A percentile compares a stretch with the other conserved stretches of the same genome.
phyloP scores from a whole-genome alignment of 768 basidiomycete genomes.

The Leccinum olivaceopallidum region DNA sequence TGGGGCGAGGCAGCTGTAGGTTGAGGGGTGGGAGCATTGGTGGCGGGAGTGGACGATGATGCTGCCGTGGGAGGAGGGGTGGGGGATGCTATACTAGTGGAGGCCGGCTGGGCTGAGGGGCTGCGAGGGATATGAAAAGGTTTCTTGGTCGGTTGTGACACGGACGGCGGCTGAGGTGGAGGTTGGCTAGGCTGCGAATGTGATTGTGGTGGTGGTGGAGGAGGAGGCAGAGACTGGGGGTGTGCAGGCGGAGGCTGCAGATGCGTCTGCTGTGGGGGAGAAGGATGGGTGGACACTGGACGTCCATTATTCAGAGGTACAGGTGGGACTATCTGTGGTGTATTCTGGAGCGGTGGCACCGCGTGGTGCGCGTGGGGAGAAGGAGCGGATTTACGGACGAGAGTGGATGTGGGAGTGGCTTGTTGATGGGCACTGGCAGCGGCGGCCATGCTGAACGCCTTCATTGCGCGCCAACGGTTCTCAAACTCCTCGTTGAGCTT shows the following conservation, averaged over 20 bases:
- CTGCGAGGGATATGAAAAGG: slow-evolving; percentile 21
- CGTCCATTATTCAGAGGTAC: slow-evolving; percentile 29
- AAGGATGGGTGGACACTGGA: slow-evolving; percentile 32
- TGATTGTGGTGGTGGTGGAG: slow-evolving; percentile 1
- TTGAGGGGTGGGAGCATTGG: slow-evolving; percentile 41
- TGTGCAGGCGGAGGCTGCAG: slow-evolving; percentile 11
- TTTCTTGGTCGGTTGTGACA: slow-evolving; percentile 20
- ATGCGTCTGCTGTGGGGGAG: slow-evolving; percentile 13
- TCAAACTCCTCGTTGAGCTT: slow-evolving; percentile 43
- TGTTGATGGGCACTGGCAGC: slow-evolving; percentile 10
- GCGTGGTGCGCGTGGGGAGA: slow-evolving; percentile 10
- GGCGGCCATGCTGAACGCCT: slow-evolving; percentile 10
- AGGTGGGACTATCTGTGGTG: slow-evolving; percentile 22
- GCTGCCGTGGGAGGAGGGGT: slow-evolving; percentile 48
- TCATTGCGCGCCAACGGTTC: slow-evolving; percentile 29
- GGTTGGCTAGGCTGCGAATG: slow-evolving; percentile 11
- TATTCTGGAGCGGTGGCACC: slow-evolving; percentile 22
- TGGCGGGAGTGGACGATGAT: slow-evolving; percentile 52
- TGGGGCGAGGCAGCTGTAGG: slow-evolving; percentile 56
- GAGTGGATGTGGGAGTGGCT: background rate
- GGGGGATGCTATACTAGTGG: slow-evolving; percentile 24
- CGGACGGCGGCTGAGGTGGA: slow-evolving; percentile 11
- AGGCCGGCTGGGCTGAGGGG: slow-evolving; percentile 21
- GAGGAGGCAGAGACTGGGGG: slow-evolving; percentile 8
- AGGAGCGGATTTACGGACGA: slow-evolving; percentile 6